These are phyloP conservation scores for Podaxis sp. DNA, from an alignment of 768 basidiomycete species.

Conservation along the genomic window DNA sequence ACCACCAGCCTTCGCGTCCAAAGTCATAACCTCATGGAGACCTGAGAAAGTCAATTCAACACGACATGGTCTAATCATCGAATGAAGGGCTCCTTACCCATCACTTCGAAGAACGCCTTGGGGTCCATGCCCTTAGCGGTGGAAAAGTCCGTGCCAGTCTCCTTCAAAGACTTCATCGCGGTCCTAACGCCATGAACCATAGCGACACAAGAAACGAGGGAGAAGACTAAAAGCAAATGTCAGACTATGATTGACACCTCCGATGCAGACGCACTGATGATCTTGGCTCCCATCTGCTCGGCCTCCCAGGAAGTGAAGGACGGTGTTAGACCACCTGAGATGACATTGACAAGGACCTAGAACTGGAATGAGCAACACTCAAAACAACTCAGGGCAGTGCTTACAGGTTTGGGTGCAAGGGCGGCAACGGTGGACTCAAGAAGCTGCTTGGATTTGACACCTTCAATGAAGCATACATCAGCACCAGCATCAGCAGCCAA, in stretches of 20 bases:
- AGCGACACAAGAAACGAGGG: slow-evolving; percentile 69
- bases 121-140: slow-evolving; percentile 65
- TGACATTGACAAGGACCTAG: slow-evolving; percentile 70
- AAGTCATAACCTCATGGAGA: neutral
- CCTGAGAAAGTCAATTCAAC: neutral
- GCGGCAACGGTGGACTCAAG: slow-evolving; percentile 59
- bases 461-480: slow-evolving; percentile 79
- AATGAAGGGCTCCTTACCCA: slow-evolving; percentile 37
- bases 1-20: slow-evolving; percentile 7
- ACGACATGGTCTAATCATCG: neutral
- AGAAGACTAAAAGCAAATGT: slow-evolving; percentile 47
- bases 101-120: slow-evolving; percentile 70
- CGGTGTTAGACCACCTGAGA: slow-evolving; percentile 72
- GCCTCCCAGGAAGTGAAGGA: slow-evolving; percentile 68
- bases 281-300: slow-evolving; percentile 65
- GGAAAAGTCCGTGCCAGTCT: slow-evolving; percentile 71
- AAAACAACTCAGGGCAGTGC: slow-evolving; percentile 9
- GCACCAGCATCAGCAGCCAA: slow-evolving; percentile 70
- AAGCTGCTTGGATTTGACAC: slow-evolving; percentile 65
- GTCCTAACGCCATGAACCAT: slow-evolving; percentile 71
- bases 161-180: slow-evolving; percentile 68
- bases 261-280: slow-evolving; percentile 53
- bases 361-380: neutral
- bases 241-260: neutral
- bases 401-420: slow-evolving; percentile 64